Evolutionary conservation across 2,329 filamentous ascomycete species (phyloP).

Genomic region (Hortaea werneckii): DNA sequence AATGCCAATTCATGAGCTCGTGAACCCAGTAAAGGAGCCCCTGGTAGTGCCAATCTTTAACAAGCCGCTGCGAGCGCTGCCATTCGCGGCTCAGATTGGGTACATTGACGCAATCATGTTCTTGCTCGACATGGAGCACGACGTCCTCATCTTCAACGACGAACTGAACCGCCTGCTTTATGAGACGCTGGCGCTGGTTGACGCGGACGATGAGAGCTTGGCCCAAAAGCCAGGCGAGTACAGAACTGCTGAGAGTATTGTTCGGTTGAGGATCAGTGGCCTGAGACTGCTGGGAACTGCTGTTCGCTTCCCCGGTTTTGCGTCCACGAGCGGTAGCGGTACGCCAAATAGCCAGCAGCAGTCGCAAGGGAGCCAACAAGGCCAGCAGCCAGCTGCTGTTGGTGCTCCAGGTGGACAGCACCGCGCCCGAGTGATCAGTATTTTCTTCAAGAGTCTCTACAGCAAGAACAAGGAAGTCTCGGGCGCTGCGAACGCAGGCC

Average conservation of each 20-base stretch:
- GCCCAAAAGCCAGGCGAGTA: constrained; percentile 90
- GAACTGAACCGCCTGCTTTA: constrained; percentile 80
- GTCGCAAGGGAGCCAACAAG: constrained; percentile 38
- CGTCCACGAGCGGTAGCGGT: constrained; percentile 44
- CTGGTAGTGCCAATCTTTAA: constrained; percentile 87
- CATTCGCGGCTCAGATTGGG: constrained; percentile 91
- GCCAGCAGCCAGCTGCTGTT: neutral
- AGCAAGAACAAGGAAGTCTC: constrained; percentile 87
- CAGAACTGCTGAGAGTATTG: constrained; percentile 88
- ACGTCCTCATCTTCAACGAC: constrained; percentile 87
- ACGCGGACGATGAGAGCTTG: constrained; percentile 86
- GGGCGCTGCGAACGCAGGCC: constrained; percentile 80
- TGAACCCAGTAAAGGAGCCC: constrained; percentile 81
- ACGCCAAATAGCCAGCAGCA: neutral
- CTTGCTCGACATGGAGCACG: constrained; percentile 77
- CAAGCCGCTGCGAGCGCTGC: constrained; percentile 84
- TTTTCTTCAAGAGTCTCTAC: constrained; percentile 97
- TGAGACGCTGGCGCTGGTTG: constrained; percentile 86
- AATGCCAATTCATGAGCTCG: constrained; percentile 74
- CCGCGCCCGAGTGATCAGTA: constrained; percentile 62
- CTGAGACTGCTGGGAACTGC: constrained; percentile 87
- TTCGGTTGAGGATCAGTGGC: constrained; percentile 84
- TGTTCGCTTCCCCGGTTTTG: constrained; percentile 87
- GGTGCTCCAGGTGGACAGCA: constrained; percentile 36
- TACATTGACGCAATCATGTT: constrained; percentile 98